Conservation (phyloP, 164 flowering plant genomes). For the Stephania yunnanensis region DNA sequence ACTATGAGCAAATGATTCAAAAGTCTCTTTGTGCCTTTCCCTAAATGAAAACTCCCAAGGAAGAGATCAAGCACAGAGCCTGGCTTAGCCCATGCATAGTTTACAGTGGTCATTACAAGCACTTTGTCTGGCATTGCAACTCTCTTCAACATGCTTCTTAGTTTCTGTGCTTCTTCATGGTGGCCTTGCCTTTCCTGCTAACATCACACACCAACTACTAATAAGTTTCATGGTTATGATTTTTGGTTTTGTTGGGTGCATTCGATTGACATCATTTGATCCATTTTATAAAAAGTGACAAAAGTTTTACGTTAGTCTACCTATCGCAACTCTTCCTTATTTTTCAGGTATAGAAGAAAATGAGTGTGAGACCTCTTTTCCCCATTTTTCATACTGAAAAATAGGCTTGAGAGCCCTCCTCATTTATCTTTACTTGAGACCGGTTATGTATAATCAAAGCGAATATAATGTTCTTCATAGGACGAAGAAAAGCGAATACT, state of each 20-base stretch:
- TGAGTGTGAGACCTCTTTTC: too few relatives aligned
- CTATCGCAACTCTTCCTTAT: too few relatives aligned
- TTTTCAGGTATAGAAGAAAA: too few relatives aligned
- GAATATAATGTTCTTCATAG: too few relatives aligned
- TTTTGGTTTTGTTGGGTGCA: too few relatives aligned
- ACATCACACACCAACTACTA: neutral
- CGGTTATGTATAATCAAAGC: too few relatives aligned
- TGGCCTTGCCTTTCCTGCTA: constrained; percentile 9
- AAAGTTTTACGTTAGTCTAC: too few relatives aligned
- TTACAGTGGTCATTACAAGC: constrained; percentile 31
- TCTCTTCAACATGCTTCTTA: constrained; percentile 14
- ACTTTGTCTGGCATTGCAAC: constrained; percentile 30
- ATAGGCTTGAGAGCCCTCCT: too few relatives aligned
- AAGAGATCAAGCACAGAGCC: constrained; percentile 36
- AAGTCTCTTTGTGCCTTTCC: constrained; percentile 24
- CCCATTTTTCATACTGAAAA: too few relatives aligned
- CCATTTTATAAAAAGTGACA: too few relatives aligned
- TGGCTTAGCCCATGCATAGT: constrained; percentile 34
- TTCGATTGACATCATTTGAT: too few relatives aligned
- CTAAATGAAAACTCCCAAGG: constrained; percentile 36
- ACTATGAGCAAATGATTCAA: constrained; percentile 36
- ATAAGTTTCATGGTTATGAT: neutral
- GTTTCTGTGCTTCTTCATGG: constrained; percentile 8
- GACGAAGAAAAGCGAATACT: neutral
- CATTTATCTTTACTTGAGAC: too few relatives aligned